phyloP scores from a whole-genome alignment of 176 grass and related monocot genomes.

The Bothriochloa decipiens region DNA sequence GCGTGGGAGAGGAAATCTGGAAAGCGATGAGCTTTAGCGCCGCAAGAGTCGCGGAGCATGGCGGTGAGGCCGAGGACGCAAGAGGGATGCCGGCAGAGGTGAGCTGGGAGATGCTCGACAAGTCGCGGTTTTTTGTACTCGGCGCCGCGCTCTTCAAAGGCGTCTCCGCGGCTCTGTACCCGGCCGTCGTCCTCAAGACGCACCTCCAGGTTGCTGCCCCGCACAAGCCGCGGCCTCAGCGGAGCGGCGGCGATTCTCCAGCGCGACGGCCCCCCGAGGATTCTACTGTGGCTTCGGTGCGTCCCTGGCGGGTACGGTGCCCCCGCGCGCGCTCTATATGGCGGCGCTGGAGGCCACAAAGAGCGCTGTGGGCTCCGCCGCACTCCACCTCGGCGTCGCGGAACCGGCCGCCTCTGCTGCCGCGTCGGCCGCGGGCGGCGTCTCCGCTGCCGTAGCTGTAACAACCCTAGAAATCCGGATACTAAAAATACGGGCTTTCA shows the following conservation, averaged over 20 bases:
- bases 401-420: constrained; percentile 74
- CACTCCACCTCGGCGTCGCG: constrained; percentile 58
- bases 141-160: constrained; percentile 90
- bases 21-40: constrained; percentile 70
- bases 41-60: constrained; percentile 26
- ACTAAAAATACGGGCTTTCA: no score
- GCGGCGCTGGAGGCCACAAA: constrained; percentile 93
- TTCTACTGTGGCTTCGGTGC: constrained; percentile 94
- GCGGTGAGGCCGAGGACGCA: constrained; percentile 38
- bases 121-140: constrained; percentile 92
- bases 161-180: constrained; percentile 87
- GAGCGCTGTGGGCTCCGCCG: constrained; percentile 74
- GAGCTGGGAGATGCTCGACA: constrained; percentile 99
- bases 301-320: constrained; percentile 85
- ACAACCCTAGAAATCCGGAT: no score
- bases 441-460: no score
- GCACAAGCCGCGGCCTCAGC: constrained; percentile 49
- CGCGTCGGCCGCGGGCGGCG: constrained; percentile 42
- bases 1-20: background rate
- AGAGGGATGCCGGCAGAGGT: constrained; percentile 73
- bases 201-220: constrained; percentile 75
- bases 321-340: constrained; percentile 95
- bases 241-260: constrained; percentile 62
- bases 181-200: constrained; percentile 91
- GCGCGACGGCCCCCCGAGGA: constrained; percentile 68